Evolutionary conservation across 768 basidiomycete genomes (phyloP).

Genomic region (Termitomyces sp.): DNA sequence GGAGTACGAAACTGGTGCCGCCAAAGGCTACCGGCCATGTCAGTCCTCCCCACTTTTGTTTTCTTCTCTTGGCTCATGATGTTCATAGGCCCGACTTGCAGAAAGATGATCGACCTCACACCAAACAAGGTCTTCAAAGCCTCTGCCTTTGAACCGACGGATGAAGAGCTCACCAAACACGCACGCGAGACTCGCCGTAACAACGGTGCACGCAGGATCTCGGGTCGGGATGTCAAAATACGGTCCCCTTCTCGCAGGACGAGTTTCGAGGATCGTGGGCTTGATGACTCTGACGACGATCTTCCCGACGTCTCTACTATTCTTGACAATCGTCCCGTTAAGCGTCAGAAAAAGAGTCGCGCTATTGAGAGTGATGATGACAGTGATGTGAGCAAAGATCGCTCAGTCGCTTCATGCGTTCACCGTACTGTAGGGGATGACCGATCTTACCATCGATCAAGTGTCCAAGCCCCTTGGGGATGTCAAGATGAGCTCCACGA

Average conservation of each 20-base stretch:
- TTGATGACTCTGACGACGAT: constrained; percentile 52
- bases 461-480: constrained; percentile 17
- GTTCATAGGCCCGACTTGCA: constrained; percentile 61
- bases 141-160: constrained; percentile 66
- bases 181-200: constrained; percentile 32
- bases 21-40: constrained; percentile 63
- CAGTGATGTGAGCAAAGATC: constrained; percentile 10
- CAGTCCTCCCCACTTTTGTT: constrained; percentile 20
- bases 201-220: constrained; percentile 19
- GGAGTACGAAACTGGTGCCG: constrained; percentile 52
- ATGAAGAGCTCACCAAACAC: constrained; percentile 50
- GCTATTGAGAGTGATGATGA: constrained; percentile 15
- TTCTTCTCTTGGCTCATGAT: not conserved
- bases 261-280: constrained; percentile 26
- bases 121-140: constrained; percentile 56
- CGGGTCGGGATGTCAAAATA: constrained; percentile 21
- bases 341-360: constrained; percentile 30
- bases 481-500: constrained; percentile 18
- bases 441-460: constrained; percentile 32
- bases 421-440: constrained; percentile 14
- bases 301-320: constrained; percentile 48
- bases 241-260: constrained; percentile 28
- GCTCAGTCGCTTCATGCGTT: not conserved
- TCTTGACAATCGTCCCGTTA: constrained; percentile 30
- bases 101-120: constrained; percentile 57